Conservation (phyloP, 768 basidiomycete genomes). For the Leccinum pellstonianum region DNA sequence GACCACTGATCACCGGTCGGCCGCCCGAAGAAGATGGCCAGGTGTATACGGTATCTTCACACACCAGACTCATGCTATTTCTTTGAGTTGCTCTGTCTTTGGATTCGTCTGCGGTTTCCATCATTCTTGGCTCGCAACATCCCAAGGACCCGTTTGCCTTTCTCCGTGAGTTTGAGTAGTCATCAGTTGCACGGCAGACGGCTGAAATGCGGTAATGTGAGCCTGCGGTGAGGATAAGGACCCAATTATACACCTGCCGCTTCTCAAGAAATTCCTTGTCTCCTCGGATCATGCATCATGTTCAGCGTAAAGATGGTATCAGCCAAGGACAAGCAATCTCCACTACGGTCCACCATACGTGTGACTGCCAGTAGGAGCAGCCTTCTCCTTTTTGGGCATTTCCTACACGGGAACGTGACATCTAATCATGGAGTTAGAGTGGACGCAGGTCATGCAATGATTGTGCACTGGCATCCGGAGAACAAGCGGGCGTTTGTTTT, state of each 20-base stretch:
- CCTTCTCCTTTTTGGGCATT: background rate
- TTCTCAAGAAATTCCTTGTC: background rate
- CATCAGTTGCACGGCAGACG: background rate
- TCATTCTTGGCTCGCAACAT: background rate
- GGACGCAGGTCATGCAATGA: constrained; percentile 2
- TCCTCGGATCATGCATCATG: background rate
- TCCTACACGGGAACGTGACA: background rate
- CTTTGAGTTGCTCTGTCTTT: background rate
- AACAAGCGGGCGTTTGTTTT: background rate
- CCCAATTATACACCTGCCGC: background rate
- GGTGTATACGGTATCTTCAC: background rate
- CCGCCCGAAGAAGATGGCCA: background rate
- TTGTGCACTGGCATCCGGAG: background rate
- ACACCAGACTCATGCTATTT: background rate
- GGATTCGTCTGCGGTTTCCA: background rate
- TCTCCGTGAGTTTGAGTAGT: background rate
- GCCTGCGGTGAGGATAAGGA: background rate
- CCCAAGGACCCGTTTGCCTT: background rate
- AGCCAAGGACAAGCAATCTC: background rate
- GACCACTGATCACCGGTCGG: background rate
- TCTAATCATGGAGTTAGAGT: constrained; percentile 19
- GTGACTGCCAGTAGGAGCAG: background rate
- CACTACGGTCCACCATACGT: background rate
- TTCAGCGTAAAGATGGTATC: background rate
- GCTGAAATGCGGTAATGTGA: background rate